A percentile compares a stretch with the other conserved stretches of the same genome.
Evolutionary conservation across 2,329 filamentous ascomycete genomes (phyloP).

Genomic region (Fusarium lyarnte): DNA sequence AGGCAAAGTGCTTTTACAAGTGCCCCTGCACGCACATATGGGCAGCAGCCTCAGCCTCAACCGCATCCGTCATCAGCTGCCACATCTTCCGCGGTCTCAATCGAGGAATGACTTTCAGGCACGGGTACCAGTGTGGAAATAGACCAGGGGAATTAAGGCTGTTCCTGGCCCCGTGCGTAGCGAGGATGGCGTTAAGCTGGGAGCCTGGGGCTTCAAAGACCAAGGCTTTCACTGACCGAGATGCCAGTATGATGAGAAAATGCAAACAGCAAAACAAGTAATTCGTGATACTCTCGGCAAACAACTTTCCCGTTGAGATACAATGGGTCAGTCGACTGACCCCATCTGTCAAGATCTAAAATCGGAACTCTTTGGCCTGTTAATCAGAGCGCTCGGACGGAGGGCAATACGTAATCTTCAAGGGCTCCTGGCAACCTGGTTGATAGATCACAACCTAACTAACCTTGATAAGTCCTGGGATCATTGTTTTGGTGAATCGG

Average conservation of each 20-base stretch:
- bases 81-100: conserved; percentile 15
- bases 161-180: conserved; percentile 31
- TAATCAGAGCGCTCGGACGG: conserved; percentile 11
- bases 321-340: background rate
- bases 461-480: background rate
- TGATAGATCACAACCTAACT: conserved; percentile 19
- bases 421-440: conserved; percentile 1
- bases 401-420: conserved; percentile 35
- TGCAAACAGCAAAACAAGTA: conserved; percentile 6
- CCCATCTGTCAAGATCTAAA: conserved; percentile 30
- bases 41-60: conserved; percentile 37
- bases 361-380: conserved; percentile 3
- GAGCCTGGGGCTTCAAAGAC: background rate
- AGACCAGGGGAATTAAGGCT: conserved; percentile 22
- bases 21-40: conserved; percentile 29
- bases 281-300: background rate
- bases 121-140: conserved; percentile 19
- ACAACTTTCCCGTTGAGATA: background rate
- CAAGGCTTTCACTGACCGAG: background rate
- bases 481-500: conserved; percentile 14
- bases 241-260: background rate
- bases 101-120: conserved; percentile 19
- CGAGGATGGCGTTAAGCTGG: conserved; percentile 13
- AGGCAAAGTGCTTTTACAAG: conserved; percentile 23
- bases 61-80: conserved; percentile 40